phyloP scores from a whole-genome alignment of 2,329 filamentous ascomycete species.

The Pezicula neosporulosa region DNA sequence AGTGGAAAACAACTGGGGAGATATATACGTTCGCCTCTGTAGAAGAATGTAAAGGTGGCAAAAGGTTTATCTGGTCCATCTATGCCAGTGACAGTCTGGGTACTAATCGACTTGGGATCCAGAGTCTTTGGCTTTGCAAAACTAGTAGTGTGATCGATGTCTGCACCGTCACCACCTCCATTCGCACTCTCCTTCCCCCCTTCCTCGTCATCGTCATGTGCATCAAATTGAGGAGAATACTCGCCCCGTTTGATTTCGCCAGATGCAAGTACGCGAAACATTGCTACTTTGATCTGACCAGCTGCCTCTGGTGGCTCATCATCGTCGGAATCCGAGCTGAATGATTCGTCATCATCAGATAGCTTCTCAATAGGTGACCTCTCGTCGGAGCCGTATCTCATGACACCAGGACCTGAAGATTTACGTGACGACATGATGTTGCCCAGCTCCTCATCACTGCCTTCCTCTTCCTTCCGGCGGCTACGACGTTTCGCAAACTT shows the following conservation, averaged over 20 bases:
- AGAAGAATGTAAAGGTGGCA: constrained; percentile 96
- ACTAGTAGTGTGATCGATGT: constrained; percentile 94
- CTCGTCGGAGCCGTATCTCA: constrained; percentile 78
- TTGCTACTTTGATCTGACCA: constrained; percentile 95
- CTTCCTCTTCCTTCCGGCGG: constrained; percentile 52
- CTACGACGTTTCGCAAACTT: constrained; percentile 70
- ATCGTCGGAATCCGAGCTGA: constrained; percentile 69
- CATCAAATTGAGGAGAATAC: constrained; percentile 96
- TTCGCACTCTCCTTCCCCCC: constrained; percentile 45
- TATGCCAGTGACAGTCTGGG: constrained; percentile 97
- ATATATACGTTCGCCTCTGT: constrained; percentile 84
- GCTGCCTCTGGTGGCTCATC: constrained; percentile 91
- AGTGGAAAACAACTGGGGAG: neutral
- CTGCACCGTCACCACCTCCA: constrained; percentile 65
- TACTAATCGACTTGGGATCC: constrained; percentile 96
- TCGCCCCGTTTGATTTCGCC: constrained; percentile 98
- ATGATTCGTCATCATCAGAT: constrained; percentile 66
- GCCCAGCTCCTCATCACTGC: constrained; percentile 42
- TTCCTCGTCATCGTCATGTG: constrained; percentile 86
- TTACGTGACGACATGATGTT: constrained; percentile 28
- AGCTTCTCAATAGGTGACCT: constrained; percentile 70
- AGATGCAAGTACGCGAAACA: constrained; percentile 92
- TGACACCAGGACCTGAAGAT: constrained; percentile 45
- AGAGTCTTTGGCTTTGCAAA: constrained; percentile 95
- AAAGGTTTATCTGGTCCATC: constrained; percentile 96